Conservation (phyloP, 495 filamentous ascomycete species). For the Talaromyces wortmannii region DNA sequence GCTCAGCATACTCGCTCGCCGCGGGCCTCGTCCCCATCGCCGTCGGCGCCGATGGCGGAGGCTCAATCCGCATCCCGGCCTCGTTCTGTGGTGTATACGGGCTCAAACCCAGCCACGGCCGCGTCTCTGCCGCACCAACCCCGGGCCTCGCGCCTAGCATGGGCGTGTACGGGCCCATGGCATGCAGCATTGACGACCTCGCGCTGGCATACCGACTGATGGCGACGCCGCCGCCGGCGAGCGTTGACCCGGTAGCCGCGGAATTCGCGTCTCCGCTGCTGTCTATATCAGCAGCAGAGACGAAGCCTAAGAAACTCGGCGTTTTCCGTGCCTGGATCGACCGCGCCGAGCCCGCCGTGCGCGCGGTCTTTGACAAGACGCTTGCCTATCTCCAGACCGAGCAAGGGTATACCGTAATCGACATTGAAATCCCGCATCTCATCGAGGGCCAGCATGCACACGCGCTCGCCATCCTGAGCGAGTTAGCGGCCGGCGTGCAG, state of each 20-base stretch:
- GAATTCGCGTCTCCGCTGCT: slow-evolving; percentile 44
- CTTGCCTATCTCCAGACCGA: slow-evolving; percentile 53
- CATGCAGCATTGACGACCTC: slow-evolving; percentile 72
- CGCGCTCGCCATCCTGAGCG: slow-evolving; percentile 71
- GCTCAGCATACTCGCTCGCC: slow-evolving; percentile 70
- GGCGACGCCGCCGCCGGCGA: slow-evolving; percentile 58
- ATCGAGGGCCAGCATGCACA: slow-evolving; percentile 71
- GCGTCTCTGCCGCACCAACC: slow-evolving; percentile 60
- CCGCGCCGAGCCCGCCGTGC: slow-evolving; percentile 56
- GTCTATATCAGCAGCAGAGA: slow-evolving; percentile 10
- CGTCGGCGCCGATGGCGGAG: slow-evolving; percentile 81
- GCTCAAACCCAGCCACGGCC: slow-evolving; percentile 74
- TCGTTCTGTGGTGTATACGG: slow-evolving; percentile 84
- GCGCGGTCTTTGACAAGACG: slow-evolving; percentile 48
- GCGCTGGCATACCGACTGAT: slow-evolving; percentile 73
- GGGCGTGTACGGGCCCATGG: slow-evolving; percentile 69
- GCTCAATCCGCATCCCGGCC: slow-evolving; percentile 75
- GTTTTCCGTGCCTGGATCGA: slow-evolving; percentile 73
- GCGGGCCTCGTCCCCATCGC: slow-evolving; percentile 76
- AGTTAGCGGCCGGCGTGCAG: slow-evolving; percentile 44
- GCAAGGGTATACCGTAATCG: slow-evolving; percentile 58
- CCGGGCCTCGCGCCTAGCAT: slow-evolving; percentile 54
- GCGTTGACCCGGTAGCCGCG: slow-evolving; percentile 35
- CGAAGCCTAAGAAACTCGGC: slow-evolving; percentile 51
- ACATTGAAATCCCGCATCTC: slow-evolving; percentile 73